These are phyloP conservation scores for Ampelocalamus luodianensis DNA, from an alignment of 176 grass and related monocot species.

Conservation along the genomic window DNA sequence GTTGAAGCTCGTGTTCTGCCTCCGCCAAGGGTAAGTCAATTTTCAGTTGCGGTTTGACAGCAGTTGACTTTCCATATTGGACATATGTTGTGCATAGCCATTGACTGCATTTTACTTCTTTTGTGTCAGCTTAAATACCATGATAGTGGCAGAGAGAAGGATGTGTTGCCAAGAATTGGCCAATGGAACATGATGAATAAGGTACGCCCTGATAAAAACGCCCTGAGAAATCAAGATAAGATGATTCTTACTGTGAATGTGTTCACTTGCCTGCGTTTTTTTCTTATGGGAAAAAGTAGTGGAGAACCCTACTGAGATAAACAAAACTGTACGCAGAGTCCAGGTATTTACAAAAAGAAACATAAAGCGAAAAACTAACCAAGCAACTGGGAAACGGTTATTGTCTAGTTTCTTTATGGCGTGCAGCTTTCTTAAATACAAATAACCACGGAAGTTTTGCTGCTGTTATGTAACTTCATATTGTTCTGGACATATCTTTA, in stretches of 20 bases:
- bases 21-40: constrained; percentile 69
- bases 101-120: constrained; percentile 13
- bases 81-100: not conserved
- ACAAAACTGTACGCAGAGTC: not conserved
- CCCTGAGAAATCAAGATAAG: not conserved
- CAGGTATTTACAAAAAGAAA: not conserved
- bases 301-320: not conserved
- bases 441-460: not conserved
- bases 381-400: not conserved
- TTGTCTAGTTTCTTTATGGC: not conserved
- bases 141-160: constrained; percentile 88
- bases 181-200: constrained; percentile 99
- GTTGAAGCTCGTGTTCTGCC: constrained; percentile 94
- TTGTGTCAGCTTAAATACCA: constrained; percentile 85
- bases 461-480: not conserved
- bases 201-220: constrained; percentile 48
- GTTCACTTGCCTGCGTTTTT: not conserved
- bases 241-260: constrained; percentile 13
- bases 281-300: not conserved
- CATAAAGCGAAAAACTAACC: not conserved
- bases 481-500: not conserved
- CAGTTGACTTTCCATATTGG: constrained; percentile 18
- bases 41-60: constrained; percentile 25
- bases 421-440: constrained; percentile 9
- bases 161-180: constrained; percentile 85